Evolutionary conservation across 306 rosid species (phyloP), one percentile per base, ranked within the genome.

Genomic region (Gastrolobium bilobum): DNA sequence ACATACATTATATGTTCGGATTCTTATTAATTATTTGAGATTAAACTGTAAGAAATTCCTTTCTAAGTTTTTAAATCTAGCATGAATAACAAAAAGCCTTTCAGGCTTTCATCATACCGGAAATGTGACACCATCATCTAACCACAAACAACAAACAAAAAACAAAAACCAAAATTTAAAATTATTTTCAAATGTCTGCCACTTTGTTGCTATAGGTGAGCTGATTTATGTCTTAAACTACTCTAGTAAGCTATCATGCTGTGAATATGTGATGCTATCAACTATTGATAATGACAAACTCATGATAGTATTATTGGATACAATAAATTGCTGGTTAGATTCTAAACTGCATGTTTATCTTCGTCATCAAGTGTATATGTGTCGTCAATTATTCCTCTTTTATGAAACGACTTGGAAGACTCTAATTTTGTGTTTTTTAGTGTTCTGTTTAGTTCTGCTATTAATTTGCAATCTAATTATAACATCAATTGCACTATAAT

Each of bases 341-440:
- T 14, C 50, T 71, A 71, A 35, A 52, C 9, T 52, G 51, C 54
- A 52, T 39, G 40, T 39, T 72, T 54, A 54, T 57, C 54, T 39
- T 6, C 20, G 4, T 39, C 13, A 26, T 53, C 52, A 20, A n/a
- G n/a, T n/a, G n/a, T n/a, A n/a, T n/a, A n/a, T n/a, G n/a, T n/a
- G n/a, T n/a, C 29, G 6, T 52, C 52, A 20, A 38, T 35, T 37
- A 37, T 20, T 53, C 48, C 15, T 48, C 9, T 9, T 37, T 26
- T 52, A 2, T 42, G 62, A 71, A 52, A 50, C n/a, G 15, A 15
- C 15, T 30, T 51, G 9, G 10, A 14, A 35, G n/a, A 35, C 59
- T 3, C 42, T n/a, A 33, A 2, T 31, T 46, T 6, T 33, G 34
- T n/a, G 6, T 71, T 71, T 71, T 39, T 0, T 2, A 26, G 2